Conservation (phyloP, 192 early-diverging fungal species). For the Backusella luteola region DNA sequence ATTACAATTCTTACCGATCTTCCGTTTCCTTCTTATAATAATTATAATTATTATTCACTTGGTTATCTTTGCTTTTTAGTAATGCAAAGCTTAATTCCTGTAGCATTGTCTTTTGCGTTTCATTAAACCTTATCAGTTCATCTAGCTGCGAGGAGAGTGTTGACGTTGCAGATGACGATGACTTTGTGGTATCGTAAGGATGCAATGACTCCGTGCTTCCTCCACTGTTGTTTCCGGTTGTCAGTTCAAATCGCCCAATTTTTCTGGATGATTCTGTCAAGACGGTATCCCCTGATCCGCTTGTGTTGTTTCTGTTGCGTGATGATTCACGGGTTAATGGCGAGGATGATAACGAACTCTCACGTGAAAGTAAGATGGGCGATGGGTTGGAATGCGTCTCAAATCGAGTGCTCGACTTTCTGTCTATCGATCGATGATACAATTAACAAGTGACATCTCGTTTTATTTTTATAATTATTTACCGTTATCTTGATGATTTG, state of each 20-base stretch:
- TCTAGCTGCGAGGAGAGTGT: conserved; percentile 3
- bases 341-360: conserved; percentile 17
- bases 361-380: conserved; percentile 19
- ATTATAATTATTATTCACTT: background rate
- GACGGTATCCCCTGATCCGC: background rate
- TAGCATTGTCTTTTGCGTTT: conserved; percentile 19
- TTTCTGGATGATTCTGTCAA: conserved; percentile 25
- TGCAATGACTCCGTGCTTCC: background rate
- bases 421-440: conserved; percentile 17
- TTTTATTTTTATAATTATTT: background rate
- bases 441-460: background rate
- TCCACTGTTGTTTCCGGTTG: background rate
- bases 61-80: background rate
- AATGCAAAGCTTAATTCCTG: conserved; percentile 17
- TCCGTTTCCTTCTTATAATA: background rate
- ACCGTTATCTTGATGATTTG: background rate
- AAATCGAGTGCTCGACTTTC: conserved; percentile 33
- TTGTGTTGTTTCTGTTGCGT: background rate
- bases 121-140: conserved; percentile 29
- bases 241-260: conserved; percentile 33
- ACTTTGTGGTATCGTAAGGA: background rate
- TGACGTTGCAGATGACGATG: background rate
- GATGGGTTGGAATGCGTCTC: conserved; percentile 21
- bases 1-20: background rate
- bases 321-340: background rate